A percentile compares a stretch with the other conserved stretches of the same genome.
These are phyloP conservation scores for Mayamaea pseudoterrestris DNA, from an alignment of 108 stramenopile species.

Conservation along the genomic window DNA sequence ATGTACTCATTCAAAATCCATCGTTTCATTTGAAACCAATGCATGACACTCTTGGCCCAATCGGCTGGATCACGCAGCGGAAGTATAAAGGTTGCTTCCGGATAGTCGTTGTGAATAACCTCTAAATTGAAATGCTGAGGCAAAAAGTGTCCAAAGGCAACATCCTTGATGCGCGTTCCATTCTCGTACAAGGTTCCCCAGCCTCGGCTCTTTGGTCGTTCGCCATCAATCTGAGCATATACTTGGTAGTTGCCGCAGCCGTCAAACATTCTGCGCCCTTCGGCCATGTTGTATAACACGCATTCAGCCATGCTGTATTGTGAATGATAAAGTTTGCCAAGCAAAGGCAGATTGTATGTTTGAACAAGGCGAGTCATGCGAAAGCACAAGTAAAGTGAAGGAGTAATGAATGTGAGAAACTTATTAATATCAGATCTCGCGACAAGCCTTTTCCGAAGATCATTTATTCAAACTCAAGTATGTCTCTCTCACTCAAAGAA, in stretches of 20 bases:
- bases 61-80: constrained; percentile 5
- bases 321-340: no score
- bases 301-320: constrained; percentile 7
- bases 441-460: no score
- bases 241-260: constrained; percentile 5
- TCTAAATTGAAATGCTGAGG: constrained; percentile 26
- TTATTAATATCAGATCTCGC: no score
- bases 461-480: no score
- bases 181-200: no score
- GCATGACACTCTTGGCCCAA: constrained; percentile 20
- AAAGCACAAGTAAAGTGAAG: no score
- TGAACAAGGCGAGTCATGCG: no score
- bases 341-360: no score
- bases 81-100: constrained; percentile 20
- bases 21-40: constrained; percentile 17
- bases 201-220: no score
- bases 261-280: background rate
- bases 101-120: constrained; percentile 16
- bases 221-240: constrained; percentile 22
- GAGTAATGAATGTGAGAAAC: no score
- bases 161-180: constrained; percentile 16
- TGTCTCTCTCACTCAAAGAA: no score
- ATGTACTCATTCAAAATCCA: constrained; percentile 8
- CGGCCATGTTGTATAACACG: constrained; percentile 1
- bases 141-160: constrained; percentile 3